phyloP scores from a whole-genome alignment of 306 rosid species.

The Spatholobus suberectus region DNA sequence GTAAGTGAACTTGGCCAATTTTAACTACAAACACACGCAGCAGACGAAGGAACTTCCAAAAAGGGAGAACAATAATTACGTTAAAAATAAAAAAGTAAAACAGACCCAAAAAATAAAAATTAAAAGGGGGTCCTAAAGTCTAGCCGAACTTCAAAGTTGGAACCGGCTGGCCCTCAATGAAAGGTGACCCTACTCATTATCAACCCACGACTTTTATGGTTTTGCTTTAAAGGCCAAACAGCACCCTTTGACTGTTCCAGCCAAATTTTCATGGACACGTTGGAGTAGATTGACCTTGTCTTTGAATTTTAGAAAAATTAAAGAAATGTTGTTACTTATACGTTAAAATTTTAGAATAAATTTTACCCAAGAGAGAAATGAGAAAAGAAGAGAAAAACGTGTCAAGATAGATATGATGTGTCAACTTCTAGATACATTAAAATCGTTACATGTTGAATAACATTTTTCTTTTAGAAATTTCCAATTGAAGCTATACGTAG shows the following conservation, averaged over 20 bases:
- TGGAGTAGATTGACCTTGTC: background rate
- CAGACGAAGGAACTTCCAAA: background rate
- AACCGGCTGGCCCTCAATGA: constrained; percentile 16
- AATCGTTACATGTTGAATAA: too few species aligned
- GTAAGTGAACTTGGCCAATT: constrained; percentile 54
- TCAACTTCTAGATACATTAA: too few species aligned
- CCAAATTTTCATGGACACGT: constrained; percentile 25
- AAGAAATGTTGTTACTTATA: too few species aligned
- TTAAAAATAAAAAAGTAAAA: background rate
- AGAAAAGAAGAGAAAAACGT: too few species aligned
- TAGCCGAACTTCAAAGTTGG: constrained; percentile 23
- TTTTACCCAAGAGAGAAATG: too few species aligned
- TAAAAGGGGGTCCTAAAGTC: background rate
- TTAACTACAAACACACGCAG: constrained; percentile 29
- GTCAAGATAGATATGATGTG: too few species aligned
- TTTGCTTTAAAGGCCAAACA: constrained; percentile 10
- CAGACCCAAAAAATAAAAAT: background rate
- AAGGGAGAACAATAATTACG: background rate
- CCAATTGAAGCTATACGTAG: background rate
- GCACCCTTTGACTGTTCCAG: background rate
- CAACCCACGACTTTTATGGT: constrained; percentile 28
- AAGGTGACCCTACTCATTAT: constrained; percentile 33
- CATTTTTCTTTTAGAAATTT: background rate
- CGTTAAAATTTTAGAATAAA: too few species aligned
- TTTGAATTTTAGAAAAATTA: background rate